These are phyloP conservation scores for Echinosophora koreensis DNA, from an alignment of 306 rosid species.

Conservation along the genomic window DNA sequence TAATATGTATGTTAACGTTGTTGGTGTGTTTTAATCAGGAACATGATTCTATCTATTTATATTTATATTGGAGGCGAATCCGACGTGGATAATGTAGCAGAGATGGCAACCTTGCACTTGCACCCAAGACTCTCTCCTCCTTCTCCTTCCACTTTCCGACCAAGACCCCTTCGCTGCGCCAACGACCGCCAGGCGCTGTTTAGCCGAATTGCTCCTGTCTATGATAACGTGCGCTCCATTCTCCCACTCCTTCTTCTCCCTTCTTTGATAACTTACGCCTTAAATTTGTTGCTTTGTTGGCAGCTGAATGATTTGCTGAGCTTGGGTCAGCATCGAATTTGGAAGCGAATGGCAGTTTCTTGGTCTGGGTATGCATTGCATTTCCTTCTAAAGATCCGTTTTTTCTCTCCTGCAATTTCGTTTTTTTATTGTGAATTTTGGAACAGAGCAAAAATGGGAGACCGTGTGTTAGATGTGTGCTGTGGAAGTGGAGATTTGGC, in stretches of 20 bases:
- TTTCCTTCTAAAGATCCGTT: not conserved
- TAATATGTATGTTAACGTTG: too few species aligned
- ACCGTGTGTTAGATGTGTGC: conserved; percentile 83
- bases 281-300: not conserved
- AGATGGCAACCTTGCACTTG: conserved; percentile 29
- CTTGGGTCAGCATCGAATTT: conserved; percentile 87
- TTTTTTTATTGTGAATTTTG: conserved; percentile 27
- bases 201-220: conserved; percentile 88
- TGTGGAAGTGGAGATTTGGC: conserved; percentile 97
- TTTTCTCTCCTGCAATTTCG: not conserved
- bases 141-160: conserved; percentile 49
- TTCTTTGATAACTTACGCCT: not conserved
- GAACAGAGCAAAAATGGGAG: conserved; percentile 75
- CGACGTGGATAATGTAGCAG: not conserved
- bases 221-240: conserved; percentile 64
- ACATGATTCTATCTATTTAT: too few species aligned
- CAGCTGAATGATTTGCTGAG: conserved; percentile 84
- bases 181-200: conserved; percentile 72
- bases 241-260: not conserved
- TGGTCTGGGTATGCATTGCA: conserved; percentile 73
- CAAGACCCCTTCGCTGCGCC: conserved; percentile 53
- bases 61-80: not conserved
- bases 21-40: too few species aligned
- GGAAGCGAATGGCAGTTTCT: conserved; percentile 94
- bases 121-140: conserved; percentile 40